phyloP scores from a whole-genome alignment of 768 basidiomycete species.

The Podaxis pistillaris region DNA sequence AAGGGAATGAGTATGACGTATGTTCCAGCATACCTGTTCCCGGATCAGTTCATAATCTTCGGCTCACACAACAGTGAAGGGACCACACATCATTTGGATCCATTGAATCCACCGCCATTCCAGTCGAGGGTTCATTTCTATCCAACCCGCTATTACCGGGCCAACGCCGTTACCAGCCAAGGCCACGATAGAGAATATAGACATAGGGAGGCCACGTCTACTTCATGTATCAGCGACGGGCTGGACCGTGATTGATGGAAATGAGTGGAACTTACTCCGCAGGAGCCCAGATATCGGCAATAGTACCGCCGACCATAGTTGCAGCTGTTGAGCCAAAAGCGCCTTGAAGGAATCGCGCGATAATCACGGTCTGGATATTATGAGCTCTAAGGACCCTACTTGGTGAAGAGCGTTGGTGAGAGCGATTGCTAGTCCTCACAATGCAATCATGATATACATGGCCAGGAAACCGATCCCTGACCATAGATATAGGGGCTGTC shows the following conservation, averaged over 20 bases:
- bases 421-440: constrained; percentile 27
- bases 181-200: constrained; percentile 60
- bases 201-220: constrained; percentile 76
- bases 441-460: constrained; percentile 46
- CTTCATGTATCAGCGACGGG: background rate
- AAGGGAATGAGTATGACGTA: constrained; percentile 41
- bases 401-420: constrained; percentile 1
- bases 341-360: constrained; percentile 60
- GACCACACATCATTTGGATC: constrained; percentile 61
- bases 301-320: constrained; percentile 68
- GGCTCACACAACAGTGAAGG: background rate
- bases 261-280: constrained; percentile 40
- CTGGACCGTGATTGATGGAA: background rate
- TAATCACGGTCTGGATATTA: constrained; percentile 55
- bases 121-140: constrained; percentile 55
- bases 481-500: constrained; percentile 56
- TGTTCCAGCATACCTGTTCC: constrained; percentile 17
- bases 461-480: constrained; percentile 48
- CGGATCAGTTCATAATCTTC: background rate
- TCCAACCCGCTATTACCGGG: constrained; percentile 63
- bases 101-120: constrained; percentile 87
- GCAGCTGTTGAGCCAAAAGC: constrained; percentile 67
- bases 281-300: constrained; percentile 64
- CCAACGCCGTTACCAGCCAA: constrained; percentile 63
- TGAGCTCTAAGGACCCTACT: constrained; percentile 27